These are phyloP conservation scores for Lithospermum erythrorhizon DNA, from an alignment of 257 asterid genomes.

Conservation along the genomic window DNA sequence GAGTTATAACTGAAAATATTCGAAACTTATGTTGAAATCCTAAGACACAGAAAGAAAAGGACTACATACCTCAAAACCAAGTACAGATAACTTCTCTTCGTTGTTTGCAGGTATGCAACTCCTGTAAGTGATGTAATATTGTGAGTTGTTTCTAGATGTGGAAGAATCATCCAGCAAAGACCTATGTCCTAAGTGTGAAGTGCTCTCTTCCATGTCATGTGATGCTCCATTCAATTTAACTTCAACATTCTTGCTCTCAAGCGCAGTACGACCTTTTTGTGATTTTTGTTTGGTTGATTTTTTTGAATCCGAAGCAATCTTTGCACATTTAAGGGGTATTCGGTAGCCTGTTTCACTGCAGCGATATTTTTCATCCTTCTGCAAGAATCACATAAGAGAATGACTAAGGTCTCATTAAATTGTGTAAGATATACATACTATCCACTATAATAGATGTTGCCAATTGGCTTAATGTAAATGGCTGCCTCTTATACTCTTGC, in stretches of 20 bases:
- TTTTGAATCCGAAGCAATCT: conserved; percentile 30
- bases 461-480: neutral
- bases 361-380: conserved; percentile 70
- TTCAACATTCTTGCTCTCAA: conserved; percentile 29
- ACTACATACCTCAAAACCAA: conserved; percentile 75
- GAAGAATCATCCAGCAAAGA: conserved; percentile 40
- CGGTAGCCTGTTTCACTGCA: conserved; percentile 97
- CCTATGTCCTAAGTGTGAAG: conserved; percentile 33
- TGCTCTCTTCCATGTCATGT: conserved; percentile 16
- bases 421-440: neutral
- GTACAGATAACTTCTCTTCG: conserved; percentile 77
- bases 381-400: conserved; percentile 17
- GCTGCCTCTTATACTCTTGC: neutral
- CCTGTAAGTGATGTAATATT: conserved; percentile 58
- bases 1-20: neutral
- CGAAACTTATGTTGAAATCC: neutral
- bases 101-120: conserved; percentile 85
- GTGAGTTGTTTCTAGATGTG: conserved; percentile 29
- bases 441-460: neutral
- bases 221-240: conserved; percentile 11
- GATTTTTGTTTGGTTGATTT: conserved; percentile 25
- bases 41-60: neutral
- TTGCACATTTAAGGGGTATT: conserved; percentile 73
- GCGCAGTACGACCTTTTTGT: conserved; percentile 43
- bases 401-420: conserved; percentile 5